Percentiles rank a stretch among this genome's conserved stretches.
Conservation (phyloP, 2,329 filamentous ascomycete genomes). For the Chaetoscypha palmicola region DNA sequence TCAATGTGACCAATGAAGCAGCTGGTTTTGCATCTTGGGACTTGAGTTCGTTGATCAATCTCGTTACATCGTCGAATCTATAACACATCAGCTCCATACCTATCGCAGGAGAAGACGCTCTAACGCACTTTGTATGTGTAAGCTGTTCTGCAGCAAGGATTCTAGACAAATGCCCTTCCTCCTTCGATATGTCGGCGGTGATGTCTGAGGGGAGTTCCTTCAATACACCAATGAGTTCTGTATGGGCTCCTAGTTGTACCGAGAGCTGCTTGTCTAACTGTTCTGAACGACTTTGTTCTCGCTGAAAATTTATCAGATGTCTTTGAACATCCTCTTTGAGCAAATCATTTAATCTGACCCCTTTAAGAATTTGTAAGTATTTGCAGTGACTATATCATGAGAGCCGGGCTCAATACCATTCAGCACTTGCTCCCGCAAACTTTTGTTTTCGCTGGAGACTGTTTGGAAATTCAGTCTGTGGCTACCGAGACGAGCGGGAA, state of each 20-base stretch:
- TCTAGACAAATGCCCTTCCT: constrained; percentile 18
- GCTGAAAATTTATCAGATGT: too few relatives aligned
- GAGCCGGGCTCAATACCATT: too few relatives aligned
- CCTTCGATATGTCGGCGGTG: constrained; percentile 15
- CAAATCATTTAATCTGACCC: too few relatives aligned
- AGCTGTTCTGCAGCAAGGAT: constrained; percentile 13
- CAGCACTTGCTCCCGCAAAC: neutral
- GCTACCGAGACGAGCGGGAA: neutral
- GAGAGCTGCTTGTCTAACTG: constrained; percentile 18
- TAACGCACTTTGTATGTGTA: constrained; percentile 28
- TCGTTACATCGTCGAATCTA: constrained; percentile 20
- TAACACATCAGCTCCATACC: neutral
- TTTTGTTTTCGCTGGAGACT: constrained; percentile 1
- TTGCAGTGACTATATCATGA: too few relatives aligned
- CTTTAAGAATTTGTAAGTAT: too few relatives aligned
- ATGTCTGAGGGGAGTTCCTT: constrained; percentile 15
- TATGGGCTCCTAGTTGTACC: constrained; percentile 11
- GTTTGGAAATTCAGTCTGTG: neutral
- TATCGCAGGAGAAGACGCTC: constrained; percentile 11
- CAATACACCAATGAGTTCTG: constrained; percentile 20
- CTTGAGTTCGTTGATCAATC: constrained; percentile 12
- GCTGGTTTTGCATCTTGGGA: constrained; percentile 12
- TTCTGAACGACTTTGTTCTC: constrained; percentile 10
- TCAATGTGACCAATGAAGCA: constrained; percentile 15
- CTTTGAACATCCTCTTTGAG: too few relatives aligned